Evolutionary conservation across 345 rosid genomes (phyloP).

Genomic region (Linum trigynum): DNA sequence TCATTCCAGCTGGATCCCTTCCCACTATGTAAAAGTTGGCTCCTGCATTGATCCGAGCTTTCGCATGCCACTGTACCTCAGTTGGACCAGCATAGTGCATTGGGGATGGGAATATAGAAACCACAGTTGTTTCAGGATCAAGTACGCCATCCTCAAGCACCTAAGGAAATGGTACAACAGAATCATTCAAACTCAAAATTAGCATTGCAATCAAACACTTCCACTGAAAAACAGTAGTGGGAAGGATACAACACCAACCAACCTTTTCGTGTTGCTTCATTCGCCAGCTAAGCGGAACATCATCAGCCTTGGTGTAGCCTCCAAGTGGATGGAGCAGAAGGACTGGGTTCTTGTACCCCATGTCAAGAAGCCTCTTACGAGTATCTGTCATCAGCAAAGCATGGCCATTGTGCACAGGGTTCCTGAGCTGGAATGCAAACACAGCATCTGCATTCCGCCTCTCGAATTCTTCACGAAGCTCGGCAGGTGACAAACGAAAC

Average conservation of each 20-base stretch:
- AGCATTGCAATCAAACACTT: background rate
- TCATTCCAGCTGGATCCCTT: conserved; percentile 98
- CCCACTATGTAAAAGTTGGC: conserved; percentile 99
- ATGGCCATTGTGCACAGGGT: conserved; percentile 97
- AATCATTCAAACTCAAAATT: conserved; percentile 4
- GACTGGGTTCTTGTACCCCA: conserved; percentile 90
- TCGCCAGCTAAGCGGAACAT: conserved; percentile 95
- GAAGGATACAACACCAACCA: background rate
- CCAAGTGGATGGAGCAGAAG: conserved; percentile 95
- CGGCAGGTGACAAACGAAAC: conserved; percentile 76
- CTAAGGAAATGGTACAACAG: conserved; percentile 25
- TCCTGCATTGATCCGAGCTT: conserved; percentile 95
- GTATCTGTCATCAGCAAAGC: conserved; percentile 97
- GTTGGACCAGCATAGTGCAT: conserved; percentile 99
- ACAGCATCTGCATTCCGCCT: conserved; percentile 93
- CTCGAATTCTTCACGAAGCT: conserved; percentile 66
- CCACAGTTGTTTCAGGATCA: conserved; percentile 96
- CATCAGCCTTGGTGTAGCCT: conserved; percentile 95
- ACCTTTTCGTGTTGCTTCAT: conserved; percentile 99
- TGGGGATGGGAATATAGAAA: conserved; percentile 96
- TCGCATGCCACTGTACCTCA: conserved; percentile 99
- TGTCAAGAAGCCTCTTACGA: conserved; percentile 77
- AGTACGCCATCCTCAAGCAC: conserved; percentile 96
- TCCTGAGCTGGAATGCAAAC: conserved; percentile 97
- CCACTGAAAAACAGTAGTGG: background rate